Percentiles rank a stretch among this genome's conserved stretches.
phyloP scores from a whole-genome alignment of 257 asterid species.

The Solanum lycopersicoides region DNA sequence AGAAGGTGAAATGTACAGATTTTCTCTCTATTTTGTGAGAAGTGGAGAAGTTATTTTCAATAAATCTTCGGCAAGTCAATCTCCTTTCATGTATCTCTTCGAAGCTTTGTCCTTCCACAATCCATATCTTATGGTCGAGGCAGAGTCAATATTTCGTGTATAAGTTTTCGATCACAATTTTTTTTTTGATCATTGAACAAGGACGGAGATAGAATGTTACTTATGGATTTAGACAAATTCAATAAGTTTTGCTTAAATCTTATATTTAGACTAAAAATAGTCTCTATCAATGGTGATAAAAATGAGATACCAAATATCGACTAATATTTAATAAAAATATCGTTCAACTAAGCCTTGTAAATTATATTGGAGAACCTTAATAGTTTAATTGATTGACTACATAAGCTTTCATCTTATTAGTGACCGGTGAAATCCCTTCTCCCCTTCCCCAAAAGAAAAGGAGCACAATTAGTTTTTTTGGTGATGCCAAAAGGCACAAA shows the following conservation, averaged over 20 bases:
- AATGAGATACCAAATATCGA: no score
- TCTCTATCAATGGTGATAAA: background rate
- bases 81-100: background rate
- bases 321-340: no score
- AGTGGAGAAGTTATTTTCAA: background rate
- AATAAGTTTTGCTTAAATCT: background rate
- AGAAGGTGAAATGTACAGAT: background rate
- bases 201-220: background rate
- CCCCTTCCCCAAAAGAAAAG: background rate
- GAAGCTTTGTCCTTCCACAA: background rate
- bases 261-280: background rate
- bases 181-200: background rate
- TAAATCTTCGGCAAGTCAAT: background rate
- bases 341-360: no score
- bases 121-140: background rate
- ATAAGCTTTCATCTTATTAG: background rate
- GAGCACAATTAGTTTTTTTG: background rate
- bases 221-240: background rate
- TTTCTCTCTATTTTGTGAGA: background rate
- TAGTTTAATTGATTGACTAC: background rate
- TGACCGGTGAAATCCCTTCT: background rate
- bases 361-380: no score
- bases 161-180: background rate
- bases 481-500: background rate
- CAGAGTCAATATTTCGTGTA: no score